Evolutionary conservation across 129 eudicot species (phyloP).

Genomic region (Cynara cardunculus): DNA sequence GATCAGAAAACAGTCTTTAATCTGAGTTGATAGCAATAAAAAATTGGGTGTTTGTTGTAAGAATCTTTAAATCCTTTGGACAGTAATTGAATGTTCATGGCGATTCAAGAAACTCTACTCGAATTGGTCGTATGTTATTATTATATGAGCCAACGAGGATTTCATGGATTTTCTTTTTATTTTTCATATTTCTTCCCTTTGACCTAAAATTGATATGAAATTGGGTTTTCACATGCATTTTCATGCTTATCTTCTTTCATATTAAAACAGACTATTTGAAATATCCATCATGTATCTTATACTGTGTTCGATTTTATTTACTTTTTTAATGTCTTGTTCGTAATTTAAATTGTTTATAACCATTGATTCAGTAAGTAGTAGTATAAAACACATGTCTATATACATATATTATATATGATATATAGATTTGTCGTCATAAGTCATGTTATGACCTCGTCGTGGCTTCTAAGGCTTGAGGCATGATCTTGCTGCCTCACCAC

Average conservation of each 20-base stretch:
- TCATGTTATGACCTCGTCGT: no score
- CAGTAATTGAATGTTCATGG: constrained; percentile 10
- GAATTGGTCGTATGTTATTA: not conserved
- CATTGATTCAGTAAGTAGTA: no score
- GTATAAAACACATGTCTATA: no score
- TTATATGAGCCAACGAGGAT: constrained; percentile 11
- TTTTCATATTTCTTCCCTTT: no score
- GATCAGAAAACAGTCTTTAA: not conserved
- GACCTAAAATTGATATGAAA: not conserved
- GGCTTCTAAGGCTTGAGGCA: no score
- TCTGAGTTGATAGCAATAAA: not conserved
- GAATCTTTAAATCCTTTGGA: not conserved
- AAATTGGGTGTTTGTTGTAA: constrained; percentile 18
- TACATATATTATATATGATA: no score
- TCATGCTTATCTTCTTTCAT: constrained; percentile 4
- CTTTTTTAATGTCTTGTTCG: no score
- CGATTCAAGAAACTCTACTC: not conserved
- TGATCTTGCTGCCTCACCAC: no score
- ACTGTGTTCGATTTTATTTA: no score
- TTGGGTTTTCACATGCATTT: constrained; percentile 8
- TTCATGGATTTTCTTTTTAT: constrained; percentile 16
- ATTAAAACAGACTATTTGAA: not conserved
- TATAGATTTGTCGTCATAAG: no score
- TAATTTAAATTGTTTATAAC: no score
- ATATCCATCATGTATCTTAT: no score